These are phyloP conservation scores for Lagerstroemia speciosa DNA, from an alignment of 345 rosid species.

Conservation along the genomic window DNA sequence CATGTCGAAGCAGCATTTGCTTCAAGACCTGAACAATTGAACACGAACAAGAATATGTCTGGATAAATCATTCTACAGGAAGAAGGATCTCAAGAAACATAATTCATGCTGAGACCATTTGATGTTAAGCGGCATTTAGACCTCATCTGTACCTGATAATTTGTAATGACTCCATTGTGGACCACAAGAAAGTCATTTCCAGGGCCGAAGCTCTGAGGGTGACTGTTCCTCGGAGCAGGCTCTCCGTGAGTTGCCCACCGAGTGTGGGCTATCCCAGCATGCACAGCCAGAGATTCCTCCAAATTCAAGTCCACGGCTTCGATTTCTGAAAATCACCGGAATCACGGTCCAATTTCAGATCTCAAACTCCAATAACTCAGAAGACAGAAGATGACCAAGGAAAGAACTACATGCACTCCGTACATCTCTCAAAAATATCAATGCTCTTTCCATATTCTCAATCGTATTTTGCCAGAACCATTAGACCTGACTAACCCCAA, in stretches of 20 bases:
- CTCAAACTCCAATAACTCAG: background rate
- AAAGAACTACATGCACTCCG: background rate
- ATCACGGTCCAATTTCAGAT: background rate
- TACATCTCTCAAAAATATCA: background rate
- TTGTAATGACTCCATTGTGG: slow-evolving; percentile 87
- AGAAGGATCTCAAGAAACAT: background rate
- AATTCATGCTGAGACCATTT: background rate
- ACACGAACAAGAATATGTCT: background rate
- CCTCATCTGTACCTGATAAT: slow-evolving; percentile 57
- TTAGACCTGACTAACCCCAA: background rate
- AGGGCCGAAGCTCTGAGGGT: slow-evolving; percentile 78
- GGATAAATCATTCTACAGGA: background rate
- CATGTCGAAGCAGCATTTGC: slow-evolving; percentile 70
- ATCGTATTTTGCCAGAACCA: background rate
- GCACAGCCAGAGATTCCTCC: slow-evolving; percentile 55
- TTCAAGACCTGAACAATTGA: slow-evolving; percentile 51
- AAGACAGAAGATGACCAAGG: background rate
- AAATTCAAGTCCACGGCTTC: slow-evolving; percentile 49
- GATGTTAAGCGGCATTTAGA: background rate
- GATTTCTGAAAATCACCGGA: slow-evolving; percentile 38
- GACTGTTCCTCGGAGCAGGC: slow-evolving; percentile 87
- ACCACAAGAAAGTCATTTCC: slow-evolving; percentile 87
- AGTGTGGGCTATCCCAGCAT: slow-evolving; percentile 97
- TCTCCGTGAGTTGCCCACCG: slow-evolving; percentile 99
- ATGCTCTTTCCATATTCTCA: background rate